Percentiles rank a stretch among this genome's conserved stretches.
Evolutionary conservation across 495 filamentous ascomycete genomes (phyloP).

Genomic region (Lichenothelia convexa): DNA sequence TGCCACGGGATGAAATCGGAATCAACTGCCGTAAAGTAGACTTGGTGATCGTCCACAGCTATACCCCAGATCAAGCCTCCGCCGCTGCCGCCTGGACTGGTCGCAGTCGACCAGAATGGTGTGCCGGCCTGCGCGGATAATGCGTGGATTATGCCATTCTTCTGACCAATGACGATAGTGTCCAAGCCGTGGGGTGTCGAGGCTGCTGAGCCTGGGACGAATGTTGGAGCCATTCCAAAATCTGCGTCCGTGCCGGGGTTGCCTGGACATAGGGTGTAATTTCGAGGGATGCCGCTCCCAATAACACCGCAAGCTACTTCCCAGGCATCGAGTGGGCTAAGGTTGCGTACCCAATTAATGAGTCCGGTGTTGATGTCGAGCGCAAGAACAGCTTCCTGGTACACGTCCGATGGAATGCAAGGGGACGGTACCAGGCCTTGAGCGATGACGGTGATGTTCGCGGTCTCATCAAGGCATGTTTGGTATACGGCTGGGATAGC

Average conservation of each 20-base stretch:
- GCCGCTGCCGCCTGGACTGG: conserved; percentile 1
- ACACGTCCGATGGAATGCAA: background rate
- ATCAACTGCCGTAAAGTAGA: conserved; percentile 24
- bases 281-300: background rate
- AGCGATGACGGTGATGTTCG: background rate
- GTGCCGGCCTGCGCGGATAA: conserved; percentile 17
- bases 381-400: background rate
- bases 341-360: background rate
- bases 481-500: conserved; percentile 7
- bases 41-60: conserved; percentile 17
- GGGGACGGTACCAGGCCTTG: background rate
- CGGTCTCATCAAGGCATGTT: conserved; percentile 11
- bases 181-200: conserved; percentile 9
- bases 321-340: background rate
- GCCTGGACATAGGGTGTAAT: conserved; percentile 17
- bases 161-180: conserved; percentile 22
- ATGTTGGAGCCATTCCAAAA: conserved; percentile 27
- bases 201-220: conserved; percentile 11
- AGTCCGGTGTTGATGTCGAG: background rate
- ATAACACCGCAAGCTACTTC: background rate
- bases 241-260: conserved; percentile 24
- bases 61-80: conserved; percentile 26
- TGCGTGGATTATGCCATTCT: conserved; percentile 22
- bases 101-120: conserved; percentile 15
- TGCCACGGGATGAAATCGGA: conserved; percentile 4